These are phyloP conservation scores for Chlamydomonas sphaeroides DNA, from an alignment of 139 green algal species.

Conservation along the genomic window DNA sequence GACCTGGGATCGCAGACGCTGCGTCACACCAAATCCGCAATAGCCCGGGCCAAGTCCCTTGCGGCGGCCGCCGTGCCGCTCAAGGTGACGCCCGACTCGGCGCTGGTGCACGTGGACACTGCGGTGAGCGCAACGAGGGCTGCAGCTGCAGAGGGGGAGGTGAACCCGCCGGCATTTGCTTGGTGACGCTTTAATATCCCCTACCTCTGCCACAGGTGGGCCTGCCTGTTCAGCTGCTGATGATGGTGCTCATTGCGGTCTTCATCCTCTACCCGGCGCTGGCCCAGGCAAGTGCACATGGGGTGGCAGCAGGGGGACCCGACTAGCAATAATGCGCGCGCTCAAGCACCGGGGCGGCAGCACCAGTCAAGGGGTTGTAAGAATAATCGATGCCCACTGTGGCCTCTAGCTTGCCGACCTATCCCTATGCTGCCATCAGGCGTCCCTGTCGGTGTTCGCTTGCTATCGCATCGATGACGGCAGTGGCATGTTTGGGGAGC, in stretches of 20 bases:
- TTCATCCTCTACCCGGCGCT: background rate
- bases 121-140: background rate
- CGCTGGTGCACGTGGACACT: slow-evolving; percentile 1
- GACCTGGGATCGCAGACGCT: too few relatives aligned
- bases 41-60: too few relatives aligned
- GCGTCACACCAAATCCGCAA: too few relatives aligned
- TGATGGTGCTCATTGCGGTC: background rate
- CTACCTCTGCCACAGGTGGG: background rate
- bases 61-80: too few relatives aligned
- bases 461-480: background rate
- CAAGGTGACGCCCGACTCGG: background rate
- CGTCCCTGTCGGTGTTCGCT: background rate
- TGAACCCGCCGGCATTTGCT: background rate
- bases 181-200: background rate
- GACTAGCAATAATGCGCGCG: background rate
- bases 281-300: background rate
- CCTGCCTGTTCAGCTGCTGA: background rate
- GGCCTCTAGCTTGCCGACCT: too few relatives aligned
- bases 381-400: too few relatives aligned
- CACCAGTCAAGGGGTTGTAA: too few relatives aligned
- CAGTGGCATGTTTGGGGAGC: too few relatives aligned
- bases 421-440: background rate
- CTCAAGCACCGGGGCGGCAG: too few relatives aligned
- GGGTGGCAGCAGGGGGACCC: background rate
- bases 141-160: too few relatives aligned